phyloP scores from a whole-genome alignment of 768 basidiomycete genomes.

The Rhizopogon vulgaris region DNA sequence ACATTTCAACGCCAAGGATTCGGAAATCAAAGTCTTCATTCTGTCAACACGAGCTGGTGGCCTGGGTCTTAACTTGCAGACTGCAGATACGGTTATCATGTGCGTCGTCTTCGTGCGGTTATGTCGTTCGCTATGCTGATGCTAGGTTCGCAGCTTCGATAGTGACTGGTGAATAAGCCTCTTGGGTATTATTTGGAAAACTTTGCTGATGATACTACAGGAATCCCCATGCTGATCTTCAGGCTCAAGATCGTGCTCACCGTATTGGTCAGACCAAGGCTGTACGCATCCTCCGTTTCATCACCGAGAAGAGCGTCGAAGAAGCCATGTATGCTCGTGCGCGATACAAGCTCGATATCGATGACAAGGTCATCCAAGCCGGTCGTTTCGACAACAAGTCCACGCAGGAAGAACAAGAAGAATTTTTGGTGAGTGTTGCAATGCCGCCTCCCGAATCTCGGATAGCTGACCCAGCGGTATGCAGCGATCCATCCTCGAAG shows the following conservation, averaged over 20 bases:
- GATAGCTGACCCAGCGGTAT: slow-evolving; percentile 7
- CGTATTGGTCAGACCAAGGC: slow-evolving; percentile 99
- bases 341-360: slow-evolving; percentile 93
- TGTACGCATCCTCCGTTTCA: slow-evolving; percentile 92
- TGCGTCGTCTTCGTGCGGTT: slow-evolving; percentile 31
- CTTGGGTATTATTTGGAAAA: neutral
- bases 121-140: slow-evolving; percentile 7
- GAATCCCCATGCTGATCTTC: slow-evolving; percentile 99
- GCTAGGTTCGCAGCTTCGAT: slow-evolving; percentile 51
- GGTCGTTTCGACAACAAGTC: slow-evolving; percentile 99
- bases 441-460: neutral
- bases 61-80: slow-evolving; percentile 90
- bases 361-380: slow-evolving; percentile 98
- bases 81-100: slow-evolving; percentile 96
- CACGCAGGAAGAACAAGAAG: slow-evolving; percentile 95
- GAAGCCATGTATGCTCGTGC: slow-evolving; percentile 97
- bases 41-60: slow-evolving; percentile 92
- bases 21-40: slow-evolving; percentile 88
- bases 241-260: slow-evolving; percentile 99
- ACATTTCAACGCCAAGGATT: slow-evolving; percentile 83
- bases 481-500: slow-evolving; percentile 85
- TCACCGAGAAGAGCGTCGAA: slow-evolving; percentile 97
- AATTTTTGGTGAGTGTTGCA: slow-evolving; percentile 67
- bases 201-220: slow-evolving; percentile 26
- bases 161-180: slow-evolving; percentile 51